A percentile compares a stretch with the other conserved stretches of the same genome.
Evolutionary conservation across 2,329 filamentous ascomycete genomes (phyloP).

Genomic region (Penicillium sp.): DNA sequence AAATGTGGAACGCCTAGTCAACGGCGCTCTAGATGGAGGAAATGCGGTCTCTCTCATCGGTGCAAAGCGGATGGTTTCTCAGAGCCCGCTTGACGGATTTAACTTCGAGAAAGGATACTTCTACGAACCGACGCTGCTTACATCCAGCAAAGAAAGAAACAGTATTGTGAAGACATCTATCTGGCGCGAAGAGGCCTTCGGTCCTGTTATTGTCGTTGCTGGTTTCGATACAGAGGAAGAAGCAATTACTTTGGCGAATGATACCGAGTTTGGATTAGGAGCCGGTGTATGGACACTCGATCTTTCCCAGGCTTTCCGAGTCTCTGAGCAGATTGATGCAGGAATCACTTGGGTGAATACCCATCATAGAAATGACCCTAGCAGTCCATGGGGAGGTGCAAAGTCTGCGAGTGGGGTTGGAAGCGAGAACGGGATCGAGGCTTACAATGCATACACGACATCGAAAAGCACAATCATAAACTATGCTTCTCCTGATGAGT

Average conservation of each 20-base stretch:
- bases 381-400: constrained; percentile 66
- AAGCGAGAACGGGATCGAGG: constrained; percentile 69
- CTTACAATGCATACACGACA: constrained; percentile 56
- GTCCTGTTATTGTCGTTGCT: constrained; percentile 50
- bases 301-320: constrained; percentile 47
- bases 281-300: constrained; percentile 53
- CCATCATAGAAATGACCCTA: constrained; percentile 72
- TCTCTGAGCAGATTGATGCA: constrained; percentile 47
- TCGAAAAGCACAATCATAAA: constrained; percentile 51
- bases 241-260: constrained; percentile 48
- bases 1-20: constrained; percentile 11
- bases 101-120: constrained; percentile 16
- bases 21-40: neutral
- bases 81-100: constrained; percentile 13
- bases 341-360: constrained; percentile 50
- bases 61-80: constrained; percentile 11
- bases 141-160: neutral
- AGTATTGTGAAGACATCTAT: constrained; percentile 24
- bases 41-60: constrained; percentile 5
- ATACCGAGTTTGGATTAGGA: constrained; percentile 50
- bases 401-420: constrained; percentile 61
- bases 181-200: constrained; percentile 48
- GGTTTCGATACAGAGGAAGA: constrained; percentile 48
- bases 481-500: constrained; percentile 45
- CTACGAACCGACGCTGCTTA: constrained; percentile 17